Evolutionary conservation across 768 basidiomycete genomes (phyloP), one percentile per base, ranked within the genome.

Genomic region (Sporobolomyces phaffii): DNA sequence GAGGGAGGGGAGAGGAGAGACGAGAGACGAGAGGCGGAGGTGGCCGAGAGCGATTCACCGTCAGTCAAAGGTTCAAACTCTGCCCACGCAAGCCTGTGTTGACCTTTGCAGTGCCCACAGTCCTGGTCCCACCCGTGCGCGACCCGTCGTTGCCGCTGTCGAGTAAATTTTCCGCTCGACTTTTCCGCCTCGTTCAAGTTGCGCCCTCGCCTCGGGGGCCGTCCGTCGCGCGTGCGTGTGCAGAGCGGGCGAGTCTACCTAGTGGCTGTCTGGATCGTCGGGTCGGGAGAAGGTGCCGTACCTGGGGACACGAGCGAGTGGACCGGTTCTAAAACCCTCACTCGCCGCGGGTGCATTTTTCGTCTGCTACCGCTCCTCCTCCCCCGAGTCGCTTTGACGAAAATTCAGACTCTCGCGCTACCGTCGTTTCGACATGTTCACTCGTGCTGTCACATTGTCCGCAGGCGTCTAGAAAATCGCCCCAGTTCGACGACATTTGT

Each of bases 281-380:
- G 24, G 29, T 10, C 24, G 20, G 40, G 29, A 45, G 43, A 44
- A 6, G 26, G 45, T 2, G 41, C 41, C 56, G 41, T 45, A 58
- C 56, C 56, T 58, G 56, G 56, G 56, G 56, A 58, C 56, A 45
- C n/a, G 43, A 44, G 56, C 56, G 41, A 58, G 56, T 58, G 56
- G 45, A 58, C 56, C 56, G 29, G 43, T 22, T 43, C 22, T 34
- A 31, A 45, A 47, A 34, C 6, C n/a, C n/a, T n/a, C n/a, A n/a
- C n/a, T n/a, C n/a, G n/a, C n/a, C n/a, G n/a, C n/a, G n/a, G n/a
- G n/a, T n/a, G n/a, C n/a, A n/a, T n/a, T n/a, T 22, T 10, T 22
- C n/a, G 4, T 22, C 34, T 3, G 5, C 14, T 41, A 14, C 20
- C 54, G 22, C 18, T 13, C 40, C 36, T 13, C 10, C 31, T 9